Conservation (phyloP, 2,329 filamentous ascomycete genomes). For the Westerdykella aurantiaca region DNA sequence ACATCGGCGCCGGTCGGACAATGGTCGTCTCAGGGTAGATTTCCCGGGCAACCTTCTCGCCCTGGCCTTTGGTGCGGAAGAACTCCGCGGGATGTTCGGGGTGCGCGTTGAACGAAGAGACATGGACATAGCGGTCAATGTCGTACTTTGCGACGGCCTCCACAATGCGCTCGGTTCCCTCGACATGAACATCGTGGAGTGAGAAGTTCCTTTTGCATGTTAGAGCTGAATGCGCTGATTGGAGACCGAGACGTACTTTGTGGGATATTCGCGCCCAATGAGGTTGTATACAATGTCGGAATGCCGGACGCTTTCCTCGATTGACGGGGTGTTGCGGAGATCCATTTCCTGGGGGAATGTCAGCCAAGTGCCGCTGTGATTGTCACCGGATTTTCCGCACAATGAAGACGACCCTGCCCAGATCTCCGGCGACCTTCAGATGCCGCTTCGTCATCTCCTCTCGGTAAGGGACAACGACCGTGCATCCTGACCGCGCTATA, state of each 20-base stretch:
- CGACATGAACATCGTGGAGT: slow-evolving; percentile 85
- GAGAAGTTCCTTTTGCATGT: slow-evolving; percentile 69
- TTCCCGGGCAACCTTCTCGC: slow-evolving; percentile 74
- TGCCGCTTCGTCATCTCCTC: slow-evolving; percentile 98
- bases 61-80: slow-evolving; percentile 83
- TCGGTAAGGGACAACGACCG: slow-evolving; percentile 84
- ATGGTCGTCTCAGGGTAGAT: slow-evolving; percentile 98
- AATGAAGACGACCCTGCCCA: slow-evolving; percentile 82
- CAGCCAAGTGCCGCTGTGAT: neutral
- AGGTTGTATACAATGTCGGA: slow-evolving; percentile 98
- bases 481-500: slow-evolving; percentile 85
- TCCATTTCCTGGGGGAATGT: slow-evolving; percentile 70
- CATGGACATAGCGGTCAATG: slow-evolving; percentile 90
- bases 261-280: slow-evolving; percentile 88
- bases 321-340: slow-evolving; percentile 85
- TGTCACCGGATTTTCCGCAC: slow-evolving; percentile 43
- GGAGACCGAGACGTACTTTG: slow-evolving; percentile 61
- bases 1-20: slow-evolving; percentile 87
- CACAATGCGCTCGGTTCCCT: slow-evolving; percentile 84
- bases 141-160: slow-evolving; percentile 97
- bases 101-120: slow-evolving; percentile 89
- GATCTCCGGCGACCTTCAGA: slow-evolving; percentile 90
- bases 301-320: slow-evolving; percentile 93
- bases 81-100: slow-evolving; percentile 78
- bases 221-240: neutral